Evolutionary conservation across 805 yeast species (phyloP).

Genomic region (Wickerhamomyces kurtzmanii): DNA sequence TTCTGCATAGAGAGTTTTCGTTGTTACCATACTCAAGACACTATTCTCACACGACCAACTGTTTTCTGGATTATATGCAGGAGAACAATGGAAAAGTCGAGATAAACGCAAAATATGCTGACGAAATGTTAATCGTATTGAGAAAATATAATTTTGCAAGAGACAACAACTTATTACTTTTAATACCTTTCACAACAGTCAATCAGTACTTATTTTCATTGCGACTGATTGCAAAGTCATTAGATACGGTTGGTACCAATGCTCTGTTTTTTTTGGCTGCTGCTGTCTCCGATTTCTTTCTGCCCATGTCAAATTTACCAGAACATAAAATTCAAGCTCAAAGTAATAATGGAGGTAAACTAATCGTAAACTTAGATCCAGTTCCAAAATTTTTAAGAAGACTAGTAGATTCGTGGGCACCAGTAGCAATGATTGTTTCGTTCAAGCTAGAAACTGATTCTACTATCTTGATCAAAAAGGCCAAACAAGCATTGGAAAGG

Average conservation of each 20-base stretch:
- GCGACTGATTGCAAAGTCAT: conserved; percentile 48
- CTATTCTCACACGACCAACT: conserved; percentile 73
- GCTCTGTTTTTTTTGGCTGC: conserved; percentile 89
- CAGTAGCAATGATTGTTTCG: conserved; percentile 86
- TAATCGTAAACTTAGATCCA: conserved; percentile 82
- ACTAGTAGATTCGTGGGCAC: conserved; percentile 91
- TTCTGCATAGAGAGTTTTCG: conserved; percentile 87
- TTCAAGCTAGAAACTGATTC: conserved; percentile 90
- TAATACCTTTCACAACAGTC: conserved; percentile 89
- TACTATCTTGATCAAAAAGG: conserved; percentile 60
- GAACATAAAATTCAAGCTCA: conserved; percentile 92
- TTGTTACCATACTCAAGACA: conserved; percentile 89
- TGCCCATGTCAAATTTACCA: conserved; percentile 78
- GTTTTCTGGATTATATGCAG: conserved; percentile 78
- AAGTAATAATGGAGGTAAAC: conserved; percentile 52
- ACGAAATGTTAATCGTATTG: conserved; percentile 49
- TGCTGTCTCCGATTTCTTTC: conserved; percentile 93
- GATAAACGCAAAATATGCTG: conserved; percentile 50
- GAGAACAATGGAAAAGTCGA: conserved; percentile 44
- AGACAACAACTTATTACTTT: conserved; percentile 27
- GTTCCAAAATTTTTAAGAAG: conserved; percentile 91
- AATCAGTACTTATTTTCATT: conserved; percentile 88
- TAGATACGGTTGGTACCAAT: conserved; percentile 42
- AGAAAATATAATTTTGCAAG: conserved; percentile 36
- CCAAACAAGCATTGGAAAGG: conserved; percentile 68